Conservation (phyloP, 306 rosid species). For the Glycine tomentella region DNA sequence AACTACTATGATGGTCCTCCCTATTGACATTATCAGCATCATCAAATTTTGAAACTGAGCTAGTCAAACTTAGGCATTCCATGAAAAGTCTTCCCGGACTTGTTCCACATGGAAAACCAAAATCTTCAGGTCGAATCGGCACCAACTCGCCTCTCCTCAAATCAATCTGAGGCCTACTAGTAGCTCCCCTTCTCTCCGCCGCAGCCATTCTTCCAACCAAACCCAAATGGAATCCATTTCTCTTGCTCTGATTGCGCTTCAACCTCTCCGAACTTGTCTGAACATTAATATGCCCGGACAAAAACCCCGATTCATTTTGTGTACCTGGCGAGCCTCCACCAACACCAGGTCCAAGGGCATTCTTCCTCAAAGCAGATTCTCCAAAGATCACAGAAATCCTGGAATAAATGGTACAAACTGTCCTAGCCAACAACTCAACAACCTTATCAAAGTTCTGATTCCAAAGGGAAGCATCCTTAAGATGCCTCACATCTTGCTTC, state of each 20-base stretch:
- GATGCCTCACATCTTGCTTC: conserved; percentile 85
- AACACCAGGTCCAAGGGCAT: conserved; percentile 44
- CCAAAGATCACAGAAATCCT: conserved; percentile 69
- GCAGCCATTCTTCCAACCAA: conserved; percentile 35
- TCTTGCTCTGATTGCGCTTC: conserved; percentile 58
- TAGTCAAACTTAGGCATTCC: conserved; percentile 83
- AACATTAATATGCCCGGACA: conserved; percentile 45
- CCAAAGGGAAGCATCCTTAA: conserved; percentile 82
- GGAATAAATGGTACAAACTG: conserved; percentile 83
- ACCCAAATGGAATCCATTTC: conserved; percentile 49
- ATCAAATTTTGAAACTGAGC: conserved; percentile 68
- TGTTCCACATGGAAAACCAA: conserved; percentile 75
- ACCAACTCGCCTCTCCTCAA: conserved; percentile 61
- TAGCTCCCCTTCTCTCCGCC: conserved; percentile 52
- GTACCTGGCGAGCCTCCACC: conserved; percentile 48
- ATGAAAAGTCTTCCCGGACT: conserved; percentile 86
- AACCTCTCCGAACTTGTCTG: conserved; percentile 53
- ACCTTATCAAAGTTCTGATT: conserved; percentile 83
- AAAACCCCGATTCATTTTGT: conserved; percentile 48
- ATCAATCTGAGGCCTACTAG: conserved; percentile 56
- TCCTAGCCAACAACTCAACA: conserved; percentile 82
- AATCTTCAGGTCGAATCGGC: conserved; percentile 60
- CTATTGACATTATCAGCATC: conserved; percentile 46
- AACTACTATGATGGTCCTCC: conserved; percentile 60
- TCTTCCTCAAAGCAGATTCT: conserved; percentile 53